phyloP scores from a whole-genome alignment of 257 asterid genomes.

The Primulina eburnea region DNA sequence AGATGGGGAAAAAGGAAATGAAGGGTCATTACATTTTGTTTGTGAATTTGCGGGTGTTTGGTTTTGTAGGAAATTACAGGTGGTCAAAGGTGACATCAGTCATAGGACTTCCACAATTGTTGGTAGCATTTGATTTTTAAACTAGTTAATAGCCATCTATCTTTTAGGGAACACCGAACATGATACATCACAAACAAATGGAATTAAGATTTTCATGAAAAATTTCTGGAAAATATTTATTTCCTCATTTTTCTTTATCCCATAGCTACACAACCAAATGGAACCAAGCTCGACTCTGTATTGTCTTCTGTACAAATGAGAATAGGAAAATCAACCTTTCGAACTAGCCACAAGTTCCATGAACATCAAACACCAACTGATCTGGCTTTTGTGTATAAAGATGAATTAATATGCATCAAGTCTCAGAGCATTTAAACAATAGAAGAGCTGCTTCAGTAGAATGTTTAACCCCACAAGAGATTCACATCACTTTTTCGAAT shows the following conservation, averaged over 20 bases:
- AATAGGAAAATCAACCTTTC: not conserved
- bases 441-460: constrained; percentile 6
- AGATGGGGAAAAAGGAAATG: no score
- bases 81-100: not conserved
- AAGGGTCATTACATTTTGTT: not conserved
- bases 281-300: not conserved
- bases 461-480: constrained; percentile 3
- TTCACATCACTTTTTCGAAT: not conserved
- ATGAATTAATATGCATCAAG: not conserved
- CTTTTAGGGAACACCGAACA: not conserved
- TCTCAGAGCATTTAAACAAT: not conserved
- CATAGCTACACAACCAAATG: not conserved
- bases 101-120: not conserved
- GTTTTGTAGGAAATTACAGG: not conserved
- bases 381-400: not conserved
- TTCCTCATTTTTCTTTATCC: not conserved
- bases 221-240: not conserved
- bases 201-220: not conserved
- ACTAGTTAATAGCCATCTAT: not conserved
- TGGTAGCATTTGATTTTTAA: not conserved
- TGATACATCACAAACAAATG: not conserved
- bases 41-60: not conserved
- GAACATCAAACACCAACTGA: not conserved
- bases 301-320: not conserved
- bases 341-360: constrained; percentile 3